phyloP scores from a whole-genome alignment of 192 early-diverging fungal genomes.

The Backusella mclennaniae region DNA sequence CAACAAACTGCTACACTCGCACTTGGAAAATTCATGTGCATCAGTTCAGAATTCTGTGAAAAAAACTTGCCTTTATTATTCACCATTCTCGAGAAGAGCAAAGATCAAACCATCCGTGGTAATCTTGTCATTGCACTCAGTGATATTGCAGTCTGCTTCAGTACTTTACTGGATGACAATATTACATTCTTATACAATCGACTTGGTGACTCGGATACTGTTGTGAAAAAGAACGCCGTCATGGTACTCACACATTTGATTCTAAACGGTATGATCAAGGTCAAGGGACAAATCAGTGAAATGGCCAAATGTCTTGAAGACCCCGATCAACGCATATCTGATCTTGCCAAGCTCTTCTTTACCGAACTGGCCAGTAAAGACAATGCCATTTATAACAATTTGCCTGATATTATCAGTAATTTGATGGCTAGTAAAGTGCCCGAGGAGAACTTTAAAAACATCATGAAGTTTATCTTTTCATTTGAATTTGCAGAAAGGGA shows the following conservation, averaged over 20 bases:
- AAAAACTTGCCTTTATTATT: conserved; percentile 86
- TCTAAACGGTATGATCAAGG: conserved; percentile 99
- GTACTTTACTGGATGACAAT: conserved; percentile 94
- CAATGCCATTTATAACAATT: conserved; percentile 98
- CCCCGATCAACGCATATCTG: conserved; percentile 82
- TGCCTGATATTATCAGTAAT: conserved; percentile 97
- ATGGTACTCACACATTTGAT: conserved; percentile 99
- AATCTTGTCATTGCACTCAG: conserved; percentile 98
- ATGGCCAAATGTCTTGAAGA: conserved; percentile 98
- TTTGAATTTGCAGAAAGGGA: conserved; percentile 94
- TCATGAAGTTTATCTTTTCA: conserved; percentile 87
- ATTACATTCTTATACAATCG: conserved; percentile 94
- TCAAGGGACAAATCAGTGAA: conserved; percentile 96
- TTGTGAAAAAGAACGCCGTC: conserved; percentile 94
- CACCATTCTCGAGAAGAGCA: conserved; percentile 83
- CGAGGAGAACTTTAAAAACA: conserved; percentile 81
- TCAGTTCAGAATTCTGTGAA: conserved; percentile 94
- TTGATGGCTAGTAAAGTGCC: conserved; percentile 74
- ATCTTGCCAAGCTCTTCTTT: conserved; percentile 95
- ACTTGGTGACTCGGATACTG: conserved; percentile 73
- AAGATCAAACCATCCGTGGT: conserved; percentile 82
- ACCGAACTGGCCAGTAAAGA: conserved; percentile 94
- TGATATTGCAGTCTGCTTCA: conserved; percentile 98
- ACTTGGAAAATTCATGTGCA: conserved; percentile 96
- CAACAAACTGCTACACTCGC: conserved; percentile 86